Base-by-base conservation (phyloP, 352 stramenopile species). In the Phytophthora multivora region DNA sequence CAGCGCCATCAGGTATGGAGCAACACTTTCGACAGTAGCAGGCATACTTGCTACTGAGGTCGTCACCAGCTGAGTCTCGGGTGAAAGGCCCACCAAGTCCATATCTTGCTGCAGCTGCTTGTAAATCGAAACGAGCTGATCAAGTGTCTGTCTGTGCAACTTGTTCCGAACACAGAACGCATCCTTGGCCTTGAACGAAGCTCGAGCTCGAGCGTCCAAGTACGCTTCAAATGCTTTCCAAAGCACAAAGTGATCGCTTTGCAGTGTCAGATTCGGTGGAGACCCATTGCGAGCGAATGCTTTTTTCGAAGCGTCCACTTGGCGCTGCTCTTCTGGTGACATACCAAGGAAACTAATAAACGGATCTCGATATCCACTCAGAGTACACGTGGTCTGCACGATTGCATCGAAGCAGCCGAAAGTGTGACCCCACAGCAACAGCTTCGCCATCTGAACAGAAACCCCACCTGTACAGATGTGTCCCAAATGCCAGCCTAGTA, bases 331-430 rank as follows among this genome's bases (percentile, higher is more conserved):
- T 19, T 83, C 80, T 2, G 42, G 55, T 19, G 83, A 75, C 80
- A 91, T 91, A 8, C 80, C 80, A 19, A 91, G 47, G 33, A 88
- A 89, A 52, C 71, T 88, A 10, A 89, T 54, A 52, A 94, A 94
- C 21, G 83, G 83, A 39, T 94, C 86, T 9, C 86, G 86, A 52
- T 90, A 90, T 21, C 80, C 80, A 21, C 81, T 91, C 18, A 94
- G 63, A 33, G 83, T 83, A 39, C 81, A 89, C 9, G 81, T 83
- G 5, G 83, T 89, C 55, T 80, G 76, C 36, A 92, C 51, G 19
- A 90, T 72, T 5, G 71, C 73, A 12, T 84, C 82, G 26, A 83
- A 87, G 52, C 79, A 86, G 11, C 80, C 81, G 49, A 91, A 76
- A 13, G 85, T 75, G 59, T 92, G 82, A 3, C 80, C 77, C 72